Evolutionary conservation across 2,329 filamentous ascomycete genomes (phyloP), one percentile per base, ranked within the genome.

Genomic region (Ophiostoma montium): DNA sequence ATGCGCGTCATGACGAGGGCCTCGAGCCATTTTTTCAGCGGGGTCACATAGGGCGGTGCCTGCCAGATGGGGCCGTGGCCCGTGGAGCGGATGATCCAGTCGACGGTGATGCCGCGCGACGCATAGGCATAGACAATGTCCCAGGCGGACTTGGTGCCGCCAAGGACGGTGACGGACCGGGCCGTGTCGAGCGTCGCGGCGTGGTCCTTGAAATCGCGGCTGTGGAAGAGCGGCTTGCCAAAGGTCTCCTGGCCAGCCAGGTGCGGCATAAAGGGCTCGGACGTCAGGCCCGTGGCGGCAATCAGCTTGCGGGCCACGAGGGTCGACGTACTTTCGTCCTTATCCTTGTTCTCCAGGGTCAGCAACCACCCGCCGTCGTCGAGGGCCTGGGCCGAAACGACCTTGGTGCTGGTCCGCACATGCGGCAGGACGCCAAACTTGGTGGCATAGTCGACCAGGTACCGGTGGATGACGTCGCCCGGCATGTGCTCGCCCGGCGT

Each of bases 1-100:
- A 84, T 70, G 0, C 84, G 77, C 0, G 76, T 82, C 31, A 71
- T 73, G 4, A 82, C 71, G 5, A 87, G 70, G 56, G 81, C 77
- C 62, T 87, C 82, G 0, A 86, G 65, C 71, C 76, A 78, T 51
- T 71, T 72, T 60, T 80, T 80, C n/a, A 84, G 59, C 0, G 80
- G 80, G 1, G 81, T 84, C 15, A 85, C 78, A 49, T 76, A 78
- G 1, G 74, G 63, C 1, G 75, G 74, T 0, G 74, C 63, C 61
- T 83, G 69, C 69, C 69, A 83, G 0, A 68, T 65, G 0, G 80
- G 76, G 0, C 80, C 78, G 51, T 75, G 71, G 2, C 78, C 77
- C 27, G 53, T 54, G 63, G 68, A 64, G 54, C 79, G 68, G 47
- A 82, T 76, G 6, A 83, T 66, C 70, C 78, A 75, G 42, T 80